Percentiles rank a stretch among this genome's conserved stretches.
These are phyloP conservation scores for Hondaea fermentalgiana DNA, from an alignment of 108 stramenopile species.

Conservation along the genomic window DNA sequence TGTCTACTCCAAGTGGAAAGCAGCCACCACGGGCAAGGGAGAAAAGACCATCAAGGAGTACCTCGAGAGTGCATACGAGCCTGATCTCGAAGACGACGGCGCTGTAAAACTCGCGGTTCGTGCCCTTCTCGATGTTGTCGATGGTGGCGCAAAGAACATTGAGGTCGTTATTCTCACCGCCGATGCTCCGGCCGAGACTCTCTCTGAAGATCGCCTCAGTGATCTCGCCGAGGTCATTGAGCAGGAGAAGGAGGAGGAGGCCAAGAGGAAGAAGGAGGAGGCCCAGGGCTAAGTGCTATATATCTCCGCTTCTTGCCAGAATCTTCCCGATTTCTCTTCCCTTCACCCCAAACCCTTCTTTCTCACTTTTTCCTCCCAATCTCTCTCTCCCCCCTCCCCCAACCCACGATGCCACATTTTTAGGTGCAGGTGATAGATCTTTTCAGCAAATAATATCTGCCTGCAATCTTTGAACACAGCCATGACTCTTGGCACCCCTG, in stretches of 20 bases:
- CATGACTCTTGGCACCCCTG: too few species aligned
- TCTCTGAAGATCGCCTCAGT: slow-evolving; percentile 66
- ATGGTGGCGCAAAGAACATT: slow-evolving; percentile 96
- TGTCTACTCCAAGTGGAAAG: slow-evolving; percentile 95
- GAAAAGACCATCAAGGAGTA: slow-evolving; percentile 89
- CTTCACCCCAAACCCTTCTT: too few species aligned
- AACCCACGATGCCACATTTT: too few species aligned
- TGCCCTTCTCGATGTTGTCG: slow-evolving; percentile 94
- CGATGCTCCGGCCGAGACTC: slow-evolving; percentile 61
- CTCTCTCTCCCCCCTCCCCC: too few species aligned
- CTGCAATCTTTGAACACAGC: too few species aligned
- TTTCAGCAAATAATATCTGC: too few species aligned
- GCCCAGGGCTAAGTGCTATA: background rate
- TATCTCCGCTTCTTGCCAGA: background rate
- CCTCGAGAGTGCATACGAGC: slow-evolving; percentile 89
- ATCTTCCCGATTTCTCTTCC: too few species aligned
- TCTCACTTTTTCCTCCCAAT: too few species aligned
- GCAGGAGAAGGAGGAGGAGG: slow-evolving; percentile 58
- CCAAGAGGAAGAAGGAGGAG: slow-evolving; percentile 17
- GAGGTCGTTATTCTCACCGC: slow-evolving; percentile 72
- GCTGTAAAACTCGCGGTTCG: slow-evolving; percentile 80
- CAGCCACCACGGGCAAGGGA: slow-evolving; percentile 91
- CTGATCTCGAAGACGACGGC: slow-evolving; percentile 68
- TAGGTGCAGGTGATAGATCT: too few species aligned
- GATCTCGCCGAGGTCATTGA: slow-evolving; percentile 76